Evolutionary conservation across 495 filamentous ascomycete species (phyloP).

Genomic region (Trichoderma erinaceum): DNA sequence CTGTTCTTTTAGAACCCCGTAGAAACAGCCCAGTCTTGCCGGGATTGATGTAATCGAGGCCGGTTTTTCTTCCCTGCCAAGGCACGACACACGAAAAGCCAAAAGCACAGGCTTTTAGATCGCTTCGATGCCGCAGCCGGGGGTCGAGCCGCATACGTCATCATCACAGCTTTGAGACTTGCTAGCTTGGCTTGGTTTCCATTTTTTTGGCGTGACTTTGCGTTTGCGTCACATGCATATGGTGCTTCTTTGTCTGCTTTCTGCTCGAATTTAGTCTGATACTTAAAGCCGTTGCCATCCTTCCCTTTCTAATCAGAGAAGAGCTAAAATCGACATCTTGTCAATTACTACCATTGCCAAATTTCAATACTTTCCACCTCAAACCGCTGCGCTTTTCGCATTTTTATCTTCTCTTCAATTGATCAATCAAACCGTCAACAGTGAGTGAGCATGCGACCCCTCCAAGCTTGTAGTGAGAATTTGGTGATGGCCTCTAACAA

Average conservation of each 20-base stretch:
- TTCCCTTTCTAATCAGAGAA: not conserved
- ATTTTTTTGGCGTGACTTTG: conserved; percentile 3
- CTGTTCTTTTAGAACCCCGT: not conserved
- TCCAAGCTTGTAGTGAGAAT: not conserved
- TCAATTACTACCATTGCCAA: not conserved
- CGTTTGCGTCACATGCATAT: not conserved
- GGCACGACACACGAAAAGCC: not conserved
- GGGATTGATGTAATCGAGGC: conserved; percentile 10
- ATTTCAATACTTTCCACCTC: not conserved
- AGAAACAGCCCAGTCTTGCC: not conserved
- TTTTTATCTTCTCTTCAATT: not conserved
- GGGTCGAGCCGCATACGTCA: conserved; percentile 13
- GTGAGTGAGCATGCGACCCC: not conserved
- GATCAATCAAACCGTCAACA: not conserved
- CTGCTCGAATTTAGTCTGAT: not conserved
- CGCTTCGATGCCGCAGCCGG: not conserved
- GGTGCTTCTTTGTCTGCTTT: not conserved
- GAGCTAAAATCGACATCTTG: not conserved
- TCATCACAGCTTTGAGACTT: not conserved
- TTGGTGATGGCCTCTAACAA: not conserved
- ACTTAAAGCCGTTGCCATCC: not conserved
- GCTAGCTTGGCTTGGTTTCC: not conserved
- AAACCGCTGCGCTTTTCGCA: not conserved
- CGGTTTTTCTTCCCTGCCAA: not conserved
- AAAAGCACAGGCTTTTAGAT: not conserved